phyloP scores from a whole-genome alignment of 441 rosid species.

The Pelargonium myrrhifolium region DNA sequence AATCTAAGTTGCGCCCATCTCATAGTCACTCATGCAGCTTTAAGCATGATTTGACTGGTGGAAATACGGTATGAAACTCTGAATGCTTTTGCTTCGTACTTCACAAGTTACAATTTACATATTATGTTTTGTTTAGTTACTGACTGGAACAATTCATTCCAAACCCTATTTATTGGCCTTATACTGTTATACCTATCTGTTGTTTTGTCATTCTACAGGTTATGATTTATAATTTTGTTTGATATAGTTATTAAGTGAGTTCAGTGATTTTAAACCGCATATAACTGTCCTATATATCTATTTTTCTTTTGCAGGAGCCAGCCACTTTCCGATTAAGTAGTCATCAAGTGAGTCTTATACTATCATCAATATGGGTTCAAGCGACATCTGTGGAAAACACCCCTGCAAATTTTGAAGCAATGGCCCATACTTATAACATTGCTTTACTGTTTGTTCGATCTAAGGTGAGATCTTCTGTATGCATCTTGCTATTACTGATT shows the following conservation, averaged over 20 bases:
- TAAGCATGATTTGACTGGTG: conserved; percentile 38
- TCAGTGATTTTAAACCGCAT: not conserved
- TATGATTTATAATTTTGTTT: too few species aligned
- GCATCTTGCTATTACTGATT: conserved; percentile 2
- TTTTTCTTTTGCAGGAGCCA: conserved; percentile 27
- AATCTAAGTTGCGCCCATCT: conserved; percentile 17
- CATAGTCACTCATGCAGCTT: conserved; percentile 45
- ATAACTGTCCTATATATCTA: not conserved
- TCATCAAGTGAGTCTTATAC: conserved; percentile 87
- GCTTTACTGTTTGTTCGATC: conserved; percentile 62
- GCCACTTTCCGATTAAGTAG: conserved; percentile 75
- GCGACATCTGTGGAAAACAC: conserved; percentile 62
- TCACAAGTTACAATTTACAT: not conserved
- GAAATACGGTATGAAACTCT: conserved; percentile 46
- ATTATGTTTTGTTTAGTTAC: conserved; percentile 1
- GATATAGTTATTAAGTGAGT: not conserved
- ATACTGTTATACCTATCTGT: not conserved
- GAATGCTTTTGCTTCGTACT: conserved; percentile 3
- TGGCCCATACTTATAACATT: conserved; percentile 66
- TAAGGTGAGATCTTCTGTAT: conserved; percentile 46
- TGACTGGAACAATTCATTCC: not conserved
- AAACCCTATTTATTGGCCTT: conserved; percentile 13
- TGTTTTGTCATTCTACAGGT: not conserved
- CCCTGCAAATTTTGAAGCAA: conserved; percentile 84
- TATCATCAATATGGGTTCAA: conserved; percentile 92